Percentiles rank a stretch among this genome's conserved stretches.
phyloP scores from a whole-genome alignment of 192 early-diverging fungal species.

The Chytriomyces sp. region DNA sequence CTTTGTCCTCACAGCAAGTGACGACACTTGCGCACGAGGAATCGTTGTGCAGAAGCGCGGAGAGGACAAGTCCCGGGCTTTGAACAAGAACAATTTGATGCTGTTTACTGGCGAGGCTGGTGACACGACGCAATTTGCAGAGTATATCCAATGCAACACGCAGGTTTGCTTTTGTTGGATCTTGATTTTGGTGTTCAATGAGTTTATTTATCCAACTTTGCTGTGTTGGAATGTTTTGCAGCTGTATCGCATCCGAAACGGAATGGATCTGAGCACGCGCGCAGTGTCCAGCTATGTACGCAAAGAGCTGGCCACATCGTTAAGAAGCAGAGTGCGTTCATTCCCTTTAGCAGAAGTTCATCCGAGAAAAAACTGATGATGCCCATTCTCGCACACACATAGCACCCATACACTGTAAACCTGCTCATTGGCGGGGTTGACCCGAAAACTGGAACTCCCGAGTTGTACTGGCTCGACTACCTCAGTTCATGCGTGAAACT shows the following conservation, averaged over 20 bases:
- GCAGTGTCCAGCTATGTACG: constrained; percentile 84
- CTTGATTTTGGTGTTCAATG: constrained; percentile 42
- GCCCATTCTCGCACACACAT: neutral
- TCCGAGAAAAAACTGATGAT: neutral
- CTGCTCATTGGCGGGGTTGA: constrained; percentile 87
- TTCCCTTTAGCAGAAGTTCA: neutral
- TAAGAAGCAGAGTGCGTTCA: constrained; percentile 67
- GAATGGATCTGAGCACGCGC: constrained; percentile 77
- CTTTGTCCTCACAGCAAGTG: constrained; percentile 87
- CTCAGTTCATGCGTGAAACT: constrained; percentile 77
- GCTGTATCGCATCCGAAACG: constrained; percentile 57
- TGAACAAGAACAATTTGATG: constrained; percentile 84
- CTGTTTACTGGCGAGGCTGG: constrained; percentile 88
- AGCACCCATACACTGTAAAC: constrained; percentile 90
- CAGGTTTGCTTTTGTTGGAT: constrained; percentile 65
- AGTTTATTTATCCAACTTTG: neutral
- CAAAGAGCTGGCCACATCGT: constrained; percentile 81
- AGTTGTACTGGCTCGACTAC: constrained; percentile 94
- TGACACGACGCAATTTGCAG: constrained; percentile 92
- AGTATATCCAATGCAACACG: constrained; percentile 93
- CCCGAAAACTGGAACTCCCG: constrained; percentile 69
- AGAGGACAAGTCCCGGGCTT: constrained; percentile 87
- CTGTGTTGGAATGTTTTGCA: neutral
- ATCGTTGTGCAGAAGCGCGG: constrained; percentile 92
- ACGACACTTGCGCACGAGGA: constrained; percentile 73